Base-by-base conservation (phyloP, 2,329 filamentous ascomycete species). In the Calonectria henricotiae region DNA sequence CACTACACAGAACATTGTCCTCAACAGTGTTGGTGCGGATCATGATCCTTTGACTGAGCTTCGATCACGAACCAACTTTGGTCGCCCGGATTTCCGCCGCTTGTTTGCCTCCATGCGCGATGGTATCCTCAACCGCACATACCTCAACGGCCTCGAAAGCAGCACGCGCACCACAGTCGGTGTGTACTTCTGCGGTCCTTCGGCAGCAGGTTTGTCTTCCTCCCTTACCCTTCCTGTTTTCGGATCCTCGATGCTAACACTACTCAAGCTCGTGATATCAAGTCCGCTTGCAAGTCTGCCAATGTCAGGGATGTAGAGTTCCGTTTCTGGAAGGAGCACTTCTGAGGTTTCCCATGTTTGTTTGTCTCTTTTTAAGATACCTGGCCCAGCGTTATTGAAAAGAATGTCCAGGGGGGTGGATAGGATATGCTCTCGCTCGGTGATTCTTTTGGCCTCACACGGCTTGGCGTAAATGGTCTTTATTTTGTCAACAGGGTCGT, bases 271-370 rank as follows among this genome's bases (percentile, higher is more conserved):
- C 89, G 95, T 75, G 90, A 94, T 78, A 98, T 99, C 81, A 92
- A 93, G 83, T 90, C 90, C 80, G 95, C 96, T 17, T 93, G 94
- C 75, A 93, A 92, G 79, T 82, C 86, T 64, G 92, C 92, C 17
- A 93, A 91, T 13, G 91, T 89, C 43, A 89, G 89, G 72, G 93
- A 97, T 76, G 94, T 99, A 68, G 90, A 92, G 78, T 99, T 98
- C 86, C 93, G 94, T 78, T 99, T 99, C 87, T 99, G 96, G 96
- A 99, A 99, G 86, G 96, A 99, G 84, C 96, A 99, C 80, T 92
- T 92, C 80, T 92, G 87, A 61, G 79, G 60, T 61, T 43, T 5
- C 63, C 46, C 58, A 49, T 67, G 37, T 60, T 64, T 68, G 54
- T 63, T 75, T 70, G 62, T 68, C 55, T 70, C 43, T 46, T 76